These are phyloP conservation scores for Pyricularia grisea DNA, from an alignment of 2,329 filamentous ascomycete genomes.

Conservation along the genomic window DNA sequence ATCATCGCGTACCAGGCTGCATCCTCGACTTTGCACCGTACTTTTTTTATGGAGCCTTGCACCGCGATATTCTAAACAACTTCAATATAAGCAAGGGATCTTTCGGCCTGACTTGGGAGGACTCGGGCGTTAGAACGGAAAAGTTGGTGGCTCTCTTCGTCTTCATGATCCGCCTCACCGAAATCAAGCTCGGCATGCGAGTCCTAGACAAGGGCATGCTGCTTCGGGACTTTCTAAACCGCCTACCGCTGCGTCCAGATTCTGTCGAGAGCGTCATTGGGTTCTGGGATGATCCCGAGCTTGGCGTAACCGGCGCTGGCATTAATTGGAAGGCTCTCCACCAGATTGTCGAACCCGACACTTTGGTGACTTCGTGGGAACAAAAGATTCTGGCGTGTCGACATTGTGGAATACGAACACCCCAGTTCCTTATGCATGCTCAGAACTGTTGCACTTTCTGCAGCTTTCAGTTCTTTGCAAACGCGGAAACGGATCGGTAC, in stretches of 20 bases:
- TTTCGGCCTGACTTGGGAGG: constrained; percentile 8
- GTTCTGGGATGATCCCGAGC: background rate
- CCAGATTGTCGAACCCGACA: background rate
- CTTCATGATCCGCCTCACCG: background rate
- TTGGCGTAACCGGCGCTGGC: no score
- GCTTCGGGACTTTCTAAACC: constrained; percentile 8
- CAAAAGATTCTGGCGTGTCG: background rate
- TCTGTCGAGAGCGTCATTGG: background rate
- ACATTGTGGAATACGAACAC: background rate
- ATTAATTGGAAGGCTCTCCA: background rate
- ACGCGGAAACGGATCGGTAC: background rate
- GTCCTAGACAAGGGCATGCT: constrained; percentile 1
- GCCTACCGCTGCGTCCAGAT: constrained; percentile 6
- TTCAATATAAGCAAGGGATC: constrained; percentile 3
- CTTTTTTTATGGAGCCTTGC: constrained; percentile 7
- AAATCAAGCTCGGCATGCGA: background rate
- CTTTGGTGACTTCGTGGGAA: background rate
- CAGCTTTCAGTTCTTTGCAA: background rate
- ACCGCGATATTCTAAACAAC: background rate
- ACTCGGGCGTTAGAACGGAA: constrained; percentile 6
- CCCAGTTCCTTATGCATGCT: background rate
- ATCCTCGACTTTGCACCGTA: constrained; percentile 8
- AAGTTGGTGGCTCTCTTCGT: constrained; percentile 3
- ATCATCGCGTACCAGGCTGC: background rate
- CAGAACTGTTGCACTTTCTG: background rate